A percentile compares a stretch with the other conserved stretches of the same genome.
These are phyloP conservation scores for Pseudocercospora macadamiae DNA, from an alignment of 2,329 filamentous ascomycete genomes.

Conservation along the genomic window DNA sequence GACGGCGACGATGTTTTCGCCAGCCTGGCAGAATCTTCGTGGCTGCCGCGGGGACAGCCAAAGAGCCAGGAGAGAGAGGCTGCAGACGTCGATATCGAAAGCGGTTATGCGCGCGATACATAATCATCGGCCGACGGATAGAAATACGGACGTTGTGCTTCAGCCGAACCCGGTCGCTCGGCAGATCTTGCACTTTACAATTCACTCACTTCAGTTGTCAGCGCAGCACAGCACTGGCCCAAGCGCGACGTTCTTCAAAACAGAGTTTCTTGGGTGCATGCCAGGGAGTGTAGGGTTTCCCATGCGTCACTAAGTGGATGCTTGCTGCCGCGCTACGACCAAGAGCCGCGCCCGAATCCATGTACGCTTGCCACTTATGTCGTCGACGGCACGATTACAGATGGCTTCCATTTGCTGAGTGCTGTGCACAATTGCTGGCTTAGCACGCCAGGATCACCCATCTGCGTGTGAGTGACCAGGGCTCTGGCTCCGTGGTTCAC, in stretches of 20 bases:
- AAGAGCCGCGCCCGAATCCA: slow-evolving; percentile 19
- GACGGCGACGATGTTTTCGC: not conserved
- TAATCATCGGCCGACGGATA: slow-evolving; percentile 5
- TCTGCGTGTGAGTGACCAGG: slow-evolving; percentile 10
- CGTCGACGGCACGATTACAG: slow-evolving; percentile 22
- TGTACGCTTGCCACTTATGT: slow-evolving; percentile 18
- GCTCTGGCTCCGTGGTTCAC: slow-evolving; percentile 18
- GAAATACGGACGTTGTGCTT: not conserved
- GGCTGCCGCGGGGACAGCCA: too few species aligned
- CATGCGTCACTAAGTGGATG: slow-evolving; percentile 15
- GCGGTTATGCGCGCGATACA: not conserved
- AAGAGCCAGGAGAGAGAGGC: too few species aligned
- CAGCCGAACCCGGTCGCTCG: slow-evolving; percentile 1
- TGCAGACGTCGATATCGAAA: not conserved
- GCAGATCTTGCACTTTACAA: slow-evolving; percentile 4
- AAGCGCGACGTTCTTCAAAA: not conserved
- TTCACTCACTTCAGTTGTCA: slow-evolving; percentile 7
- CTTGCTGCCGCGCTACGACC: slow-evolving; percentile 19
- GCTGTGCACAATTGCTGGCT: slow-evolving; percentile 19
- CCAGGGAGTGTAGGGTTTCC: slow-evolving; percentile 11
- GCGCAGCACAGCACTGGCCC: slow-evolving; percentile 5
- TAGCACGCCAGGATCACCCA: slow-evolving; percentile 19
- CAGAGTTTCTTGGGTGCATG: slow-evolving; percentile 11
- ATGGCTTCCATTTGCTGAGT: slow-evolving; percentile 18
- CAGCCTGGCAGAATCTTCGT: not conserved